Percentiles rank a stretch among this genome's conserved stretches.
Evolutionary conservation across 148 eudicot species (phyloP).

Genomic region (Camellia sinensis): DNA sequence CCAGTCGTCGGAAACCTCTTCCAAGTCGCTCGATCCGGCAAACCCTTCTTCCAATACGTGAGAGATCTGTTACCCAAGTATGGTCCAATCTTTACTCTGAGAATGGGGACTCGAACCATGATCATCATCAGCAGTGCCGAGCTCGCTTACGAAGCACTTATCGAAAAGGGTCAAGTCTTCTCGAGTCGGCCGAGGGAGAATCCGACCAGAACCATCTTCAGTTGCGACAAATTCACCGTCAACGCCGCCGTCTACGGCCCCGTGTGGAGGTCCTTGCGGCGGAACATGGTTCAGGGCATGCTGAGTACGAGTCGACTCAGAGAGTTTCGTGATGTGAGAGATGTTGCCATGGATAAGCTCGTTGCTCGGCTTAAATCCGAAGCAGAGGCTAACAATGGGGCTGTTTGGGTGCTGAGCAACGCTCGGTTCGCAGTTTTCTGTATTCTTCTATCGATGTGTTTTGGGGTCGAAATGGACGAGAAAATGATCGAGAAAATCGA

Average conservation of each 20-base stretch:
- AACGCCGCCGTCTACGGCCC: conserved; percentile 78
- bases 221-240: conserved; percentile 82
- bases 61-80: conserved; percentile 56
- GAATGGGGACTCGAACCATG: conserved; percentile 82
- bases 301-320: conserved; percentile 50
- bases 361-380: conserved; percentile 47
- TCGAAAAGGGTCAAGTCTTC: conserved; percentile 66
- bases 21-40: conserved; percentile 83
- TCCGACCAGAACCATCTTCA: conserved; percentile 72
- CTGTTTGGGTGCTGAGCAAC: conserved; percentile 58
- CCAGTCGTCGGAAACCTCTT: conserved; percentile 89
- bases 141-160: conserved; percentile 63
- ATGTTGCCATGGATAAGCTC: conserved; percentile 61
- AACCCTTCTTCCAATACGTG: conserved; percentile 62
- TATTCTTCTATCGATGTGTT: conserved; percentile 72
- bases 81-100: conserved; percentile 81
- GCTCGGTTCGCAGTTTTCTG: conserved; percentile 76
- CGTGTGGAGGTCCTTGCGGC: conserved; percentile 74
- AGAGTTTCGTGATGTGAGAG: conserved; percentile 44
- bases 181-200: conserved; percentile 76
- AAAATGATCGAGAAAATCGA: conserved; percentile 57
- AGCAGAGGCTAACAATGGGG: conserved; percentile 51
- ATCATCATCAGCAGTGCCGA: conserved; percentile 57
- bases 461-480: conserved; percentile 89
- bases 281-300: conserved; percentile 87